Base-by-base conservation (phyloP, 305 asterid species). In the Fraxinus greggii region DNA sequence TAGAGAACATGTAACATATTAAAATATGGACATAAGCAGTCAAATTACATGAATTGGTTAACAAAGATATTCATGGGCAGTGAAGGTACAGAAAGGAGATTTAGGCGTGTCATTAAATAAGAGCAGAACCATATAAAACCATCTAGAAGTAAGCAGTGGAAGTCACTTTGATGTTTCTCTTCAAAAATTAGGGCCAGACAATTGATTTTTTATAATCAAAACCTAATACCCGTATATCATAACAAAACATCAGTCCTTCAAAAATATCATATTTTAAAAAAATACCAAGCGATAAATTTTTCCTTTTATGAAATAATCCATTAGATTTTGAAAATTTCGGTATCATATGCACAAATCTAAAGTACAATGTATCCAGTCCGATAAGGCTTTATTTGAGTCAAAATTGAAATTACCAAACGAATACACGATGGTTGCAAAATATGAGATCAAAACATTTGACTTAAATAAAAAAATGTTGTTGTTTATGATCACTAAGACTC, bases 401-500 rank as follows among this genome's bases (percentile, higher is more conserved):
- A 80, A 74, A 61, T 48, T 45, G 17, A 73, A 23, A 69, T 12
- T 33, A 42, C 48, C 5, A 45, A 35, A 70, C 72, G 21, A 54
- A 32, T 76, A 74, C 31, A 61, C 51, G 31, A 7, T 12, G 17
- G 31, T 63, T 24, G 72, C 33, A 63, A 63, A 23, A 63, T 63
- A 63, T 23, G 33, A 63, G 31, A 63, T 24, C 72, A 63, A 77
- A 9, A 81, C 76, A 76, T 75, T 48, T 63, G 83, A 32, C 56
- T 48, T 70, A 73, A 78, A 61, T 77, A 36, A 17, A 24, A 79
- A 69, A 33, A 42, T 31, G 81, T 0, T 15, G 38, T 28, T 63
- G 31, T 61, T 31, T 17, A 29, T 24, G 29, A 75, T 79, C 17
- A 21, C 79, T 36, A 10, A 80, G 21, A 69, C 75, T 28, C 40